Conservation (phyloP, 306 rosid species). For the Senna tora region DNA sequence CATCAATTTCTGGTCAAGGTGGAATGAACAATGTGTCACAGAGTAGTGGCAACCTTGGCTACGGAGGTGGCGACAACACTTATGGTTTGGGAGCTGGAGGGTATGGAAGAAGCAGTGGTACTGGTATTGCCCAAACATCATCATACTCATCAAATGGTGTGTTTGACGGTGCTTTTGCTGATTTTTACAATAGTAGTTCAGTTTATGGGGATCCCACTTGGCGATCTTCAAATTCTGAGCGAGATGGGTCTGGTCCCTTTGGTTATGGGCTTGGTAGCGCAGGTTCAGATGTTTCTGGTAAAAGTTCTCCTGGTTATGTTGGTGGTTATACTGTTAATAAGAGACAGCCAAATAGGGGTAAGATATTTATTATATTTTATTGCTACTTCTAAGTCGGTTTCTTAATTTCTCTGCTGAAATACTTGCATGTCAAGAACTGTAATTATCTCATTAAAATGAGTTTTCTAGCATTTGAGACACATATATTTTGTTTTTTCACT, state of each 20-base stretch:
- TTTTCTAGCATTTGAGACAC: too few relatives aligned
- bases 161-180: conserved; percentile 76
- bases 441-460: too few relatives aligned
- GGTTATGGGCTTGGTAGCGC: conserved; percentile 83
- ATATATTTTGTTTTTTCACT: too few relatives aligned
- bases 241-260: conserved; percentile 80
- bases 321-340: conserved; percentile 94
- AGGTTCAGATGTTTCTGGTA: conserved; percentile 78
- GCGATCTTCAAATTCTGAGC: conserved; percentile 80
- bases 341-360: conserved; percentile 98
- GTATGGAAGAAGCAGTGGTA: conserved; percentile 76
- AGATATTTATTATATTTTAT: conserved; percentile 43
- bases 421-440: background rate
- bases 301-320: conserved; percentile 84
- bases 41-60: conserved; percentile 66
- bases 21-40: conserved; percentile 64
- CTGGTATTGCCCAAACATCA: conserved; percentile 61
- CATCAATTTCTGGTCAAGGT: conserved; percentile 67
- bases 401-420: conserved; percentile 10
- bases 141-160: conserved; percentile 81
- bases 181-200: conserved; percentile 66
- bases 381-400: conserved; percentile 21
- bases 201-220: conserved; percentile 86
- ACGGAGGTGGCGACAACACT: conserved; percentile 70
- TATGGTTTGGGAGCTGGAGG: conserved; percentile 78